Evolutionary conservation across 495 filamentous ascomycete genomes (phyloP), one percentile per base, ranked within the genome.

Genomic region (Podospora comata): DNA sequence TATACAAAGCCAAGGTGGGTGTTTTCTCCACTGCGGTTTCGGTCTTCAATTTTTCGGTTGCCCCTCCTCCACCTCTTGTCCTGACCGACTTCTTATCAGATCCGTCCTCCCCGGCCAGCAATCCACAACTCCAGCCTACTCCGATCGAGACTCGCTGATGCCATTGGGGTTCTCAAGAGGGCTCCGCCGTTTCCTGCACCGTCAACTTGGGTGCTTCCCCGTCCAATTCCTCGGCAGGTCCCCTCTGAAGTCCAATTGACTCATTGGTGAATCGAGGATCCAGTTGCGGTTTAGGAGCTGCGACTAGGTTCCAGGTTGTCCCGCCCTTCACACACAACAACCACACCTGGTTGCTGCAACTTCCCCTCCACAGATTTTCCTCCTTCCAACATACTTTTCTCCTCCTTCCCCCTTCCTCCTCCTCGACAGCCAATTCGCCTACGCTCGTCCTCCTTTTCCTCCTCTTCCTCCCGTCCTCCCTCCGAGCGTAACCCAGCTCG

Each of bases 21-120:
- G 56, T 58, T 64, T 63, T 61, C 65, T 62, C 57, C 53, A 56
- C 62, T 75, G 77, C 77, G 77, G 73, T 77, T 76, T 79, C 77
- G 77, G 76, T 72, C 73, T 57, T 69, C 63, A 73, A 65, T 76
- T 78, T 79, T 77, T 72, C 64, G 58, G 16, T 74, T 74, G 69
- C 72, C 75, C 71, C 74, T 76, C 73, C 70, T 74, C 72, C 69
- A 65, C 70, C 23, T 26, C 55, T 19, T n/a, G 0, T 26, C n/a
- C 39, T 48, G 39, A 48, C 39, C 39, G 39, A 48, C 39, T 48
- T 67, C 54, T 65, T 64, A 28, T 67, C 65, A 60, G 64, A 73
- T 72, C 64, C 63, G 44, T 66, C 63, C 65, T 48, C 39, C 39
- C 39, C 39, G 60, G 48, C 48, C 68, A 68, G 32, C 57, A 66